Base-by-base conservation (phyloP, 2,329 filamentous ascomycete genomes). In the Metarhizium guizhouense region DNA sequence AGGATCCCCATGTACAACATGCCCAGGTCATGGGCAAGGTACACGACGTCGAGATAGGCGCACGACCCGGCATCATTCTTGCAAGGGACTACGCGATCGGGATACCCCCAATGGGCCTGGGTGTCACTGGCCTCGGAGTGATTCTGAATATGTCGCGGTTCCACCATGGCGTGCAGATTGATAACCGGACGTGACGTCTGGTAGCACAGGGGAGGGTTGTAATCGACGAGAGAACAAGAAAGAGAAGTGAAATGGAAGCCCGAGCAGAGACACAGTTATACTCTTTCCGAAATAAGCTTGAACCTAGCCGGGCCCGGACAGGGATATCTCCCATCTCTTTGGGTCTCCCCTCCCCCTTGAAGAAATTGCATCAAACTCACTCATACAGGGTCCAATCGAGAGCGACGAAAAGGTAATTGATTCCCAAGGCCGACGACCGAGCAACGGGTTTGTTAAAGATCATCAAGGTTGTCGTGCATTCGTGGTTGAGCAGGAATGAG, bases 1-100 rank as follows among this genome's bases (percentile, higher is more conserved):
- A 81, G 61, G 48, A 79, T 74, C 48, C 76, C 78, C 1, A 69
- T 69, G 63, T 79, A 81, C 40, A 79, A 59, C 73, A 81, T 79
- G 20, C 76, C 70, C 6, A 68, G 54, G 56, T 80, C 78, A 62
- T 81, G 78, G 14, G 73, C 67, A 29, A 59, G 58, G 58, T 81
- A 81, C 50, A 81, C 76, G 38, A 73, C 68, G 57, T 81, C 78
- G 51, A 81, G 74, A 61, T 79, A 78, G 30, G 64, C 72, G 64
- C 76, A 79, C 7, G 74, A 74, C n/a, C 74, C 76, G 13, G 68
- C 60, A 56, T 78, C 76, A 62, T 69, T 76, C 52, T 67, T 71
- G 64, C 76, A 78, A 3, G 76, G 76, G 3, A 78, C 47, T 0
- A 72, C 67, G 29, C 76, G 72, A 59, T 71, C 68, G n/a, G 68